Conservation (phyloP, 140 eudicot genomes). For the Stevia rebaudiana region DNA sequence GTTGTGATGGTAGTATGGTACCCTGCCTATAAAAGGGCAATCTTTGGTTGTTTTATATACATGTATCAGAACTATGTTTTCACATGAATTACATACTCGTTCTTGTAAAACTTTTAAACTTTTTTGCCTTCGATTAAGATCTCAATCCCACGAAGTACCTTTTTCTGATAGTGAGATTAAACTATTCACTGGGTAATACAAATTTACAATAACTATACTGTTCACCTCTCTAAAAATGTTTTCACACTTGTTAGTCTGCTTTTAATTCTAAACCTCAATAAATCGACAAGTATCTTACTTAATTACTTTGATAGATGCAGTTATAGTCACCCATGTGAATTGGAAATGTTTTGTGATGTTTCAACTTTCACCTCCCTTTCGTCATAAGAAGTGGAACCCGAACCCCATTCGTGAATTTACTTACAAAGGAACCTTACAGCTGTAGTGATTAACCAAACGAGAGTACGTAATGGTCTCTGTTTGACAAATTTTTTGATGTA, state of each 20-base stretch:
- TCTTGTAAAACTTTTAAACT: no score
- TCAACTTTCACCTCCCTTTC: background rate
- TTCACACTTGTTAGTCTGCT: background rate
- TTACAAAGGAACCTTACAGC: background rate
- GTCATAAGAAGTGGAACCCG: background rate
- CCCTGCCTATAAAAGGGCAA: no score
- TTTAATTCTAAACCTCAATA: background rate
- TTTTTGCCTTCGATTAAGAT: no score
- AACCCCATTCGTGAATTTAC: conserved; percentile 10
- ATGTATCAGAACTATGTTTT: no score
- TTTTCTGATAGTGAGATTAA: no score
- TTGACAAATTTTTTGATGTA: background rate
- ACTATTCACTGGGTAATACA: no score
- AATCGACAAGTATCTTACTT: background rate
- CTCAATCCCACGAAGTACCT: no score
- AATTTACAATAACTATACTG: no score
- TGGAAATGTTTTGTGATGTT: background rate
- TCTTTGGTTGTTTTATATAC: no score
- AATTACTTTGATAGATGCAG: background rate
- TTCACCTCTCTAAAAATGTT: background rate
- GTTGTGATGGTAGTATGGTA: no score
- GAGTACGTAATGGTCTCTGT: background rate
- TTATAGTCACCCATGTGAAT: background rate
- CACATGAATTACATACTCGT: no score
- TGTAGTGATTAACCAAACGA: background rate